Evolutionary conservation across 768 basidiomycete genomes (phyloP).

Genomic region (Kwoniella sp.): DNA sequence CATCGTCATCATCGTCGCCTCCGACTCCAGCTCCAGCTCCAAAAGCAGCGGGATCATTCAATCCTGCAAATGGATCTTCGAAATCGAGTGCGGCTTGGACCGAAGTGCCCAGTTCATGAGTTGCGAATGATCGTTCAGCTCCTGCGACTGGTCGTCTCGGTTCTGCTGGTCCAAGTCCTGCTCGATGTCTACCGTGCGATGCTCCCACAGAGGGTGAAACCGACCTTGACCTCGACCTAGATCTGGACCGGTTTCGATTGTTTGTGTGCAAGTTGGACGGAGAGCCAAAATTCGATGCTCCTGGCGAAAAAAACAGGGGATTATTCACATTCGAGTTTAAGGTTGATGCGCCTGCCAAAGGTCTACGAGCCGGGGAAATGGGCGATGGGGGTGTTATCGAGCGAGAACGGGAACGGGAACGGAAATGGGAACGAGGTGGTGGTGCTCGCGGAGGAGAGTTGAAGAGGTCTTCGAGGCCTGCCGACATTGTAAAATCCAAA

Average conservation of each 20-base stretch:
- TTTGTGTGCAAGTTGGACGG: neutral
- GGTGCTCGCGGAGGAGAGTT: slow-evolving; percentile 43
- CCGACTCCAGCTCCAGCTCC: neutral
- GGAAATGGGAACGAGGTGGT: slow-evolving; percentile 19
- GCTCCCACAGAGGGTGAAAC: neutral
- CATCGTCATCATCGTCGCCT: slow-evolving; percentile 43
- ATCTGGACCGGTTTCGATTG: neutral
- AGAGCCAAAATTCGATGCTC: slow-evolving; percentile 9
- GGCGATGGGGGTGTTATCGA: slow-evolving; percentile 14
- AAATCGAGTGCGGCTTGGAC: slow-evolving; percentile 5
- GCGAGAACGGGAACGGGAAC: too few species aligned
- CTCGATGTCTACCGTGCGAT: neutral
- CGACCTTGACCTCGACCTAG: neutral
- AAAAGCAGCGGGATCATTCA: slow-evolving; percentile 3
- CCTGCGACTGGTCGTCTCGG: neutral
- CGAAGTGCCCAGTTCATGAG: slow-evolving; percentile 6
- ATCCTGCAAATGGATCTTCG: slow-evolving; percentile 17
- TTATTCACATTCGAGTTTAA: slow-evolving; percentile 13
- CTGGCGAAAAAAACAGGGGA: slow-evolving; percentile 25
- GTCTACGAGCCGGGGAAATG: slow-evolving; percentile 4
- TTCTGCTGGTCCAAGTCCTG: neutral
- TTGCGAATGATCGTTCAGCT: neutral
- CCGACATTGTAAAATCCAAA: too few species aligned
- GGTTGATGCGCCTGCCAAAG: neutral
- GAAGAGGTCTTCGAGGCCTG: slow-evolving; percentile 43